Evolutionary conservation across 2,329 filamentous ascomycete species (phyloP), one percentile per base, ranked within the genome.

Genomic region (Orbilia javanica): DNA sequence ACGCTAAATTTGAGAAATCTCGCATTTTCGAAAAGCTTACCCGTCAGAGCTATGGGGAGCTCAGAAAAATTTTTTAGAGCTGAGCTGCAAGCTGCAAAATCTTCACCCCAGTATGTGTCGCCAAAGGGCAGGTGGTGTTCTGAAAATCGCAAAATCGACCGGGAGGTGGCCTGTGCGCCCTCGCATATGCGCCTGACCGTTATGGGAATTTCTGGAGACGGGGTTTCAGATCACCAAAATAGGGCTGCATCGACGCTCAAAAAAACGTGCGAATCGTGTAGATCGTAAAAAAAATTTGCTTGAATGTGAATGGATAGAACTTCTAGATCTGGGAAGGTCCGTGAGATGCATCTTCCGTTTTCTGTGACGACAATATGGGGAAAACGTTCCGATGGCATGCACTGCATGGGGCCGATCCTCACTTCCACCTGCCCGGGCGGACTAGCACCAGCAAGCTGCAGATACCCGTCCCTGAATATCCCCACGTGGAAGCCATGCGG

Each of bases 401-500:
- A n/a, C n/a, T n/a, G n/a, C n/a, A n/a, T 64, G 62, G 50, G 62
- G 70, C 22, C 44, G 64, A 76, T 70, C 72, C 25, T 20, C 53
- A 39, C 42, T 70, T 57, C 72, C 72, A 70, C 64, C 57, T 70
- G 46, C 72, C 72, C 48, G 66, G 66, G 50, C 55, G 18, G 39
- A 66, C 65, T 60, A 67, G 53, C 50, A 36, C 52, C 53, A 64
- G 42, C 34, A 39, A 64, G 48, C 46, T 65, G 55, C 48, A 66
- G 31, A 46, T 34, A 44, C 64, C 27, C 34, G 57, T 77, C 46
- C 60, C 62, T 77, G 66, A 71, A 52, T 52, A 66, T 66, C 42
- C 65, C 66, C 73, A 77, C 73, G 73, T 77, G 73, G 73, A 53
- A 53, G 18, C 31, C 66, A 66, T 60, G 73, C 48, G 25, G 50